phyloP scores from a whole-genome alignment of 176 grass and related monocot genomes.

The Carex pumila region DNA sequence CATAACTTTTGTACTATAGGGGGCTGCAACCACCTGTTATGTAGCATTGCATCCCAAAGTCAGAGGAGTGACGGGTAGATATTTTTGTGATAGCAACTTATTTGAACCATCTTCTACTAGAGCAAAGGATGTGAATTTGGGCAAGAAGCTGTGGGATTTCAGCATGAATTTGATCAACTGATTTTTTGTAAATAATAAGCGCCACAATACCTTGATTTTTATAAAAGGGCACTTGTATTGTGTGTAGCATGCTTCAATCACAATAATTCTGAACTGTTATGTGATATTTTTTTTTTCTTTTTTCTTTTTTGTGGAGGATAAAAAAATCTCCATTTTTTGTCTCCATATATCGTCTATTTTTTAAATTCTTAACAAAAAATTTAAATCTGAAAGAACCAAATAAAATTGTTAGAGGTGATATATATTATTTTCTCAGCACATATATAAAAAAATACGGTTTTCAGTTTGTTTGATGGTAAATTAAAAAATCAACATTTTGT shows the following conservation, averaged over 20 bases:
- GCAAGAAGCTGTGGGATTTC: conserved; percentile 80
- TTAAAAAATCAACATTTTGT: neutral
- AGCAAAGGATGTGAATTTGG: conserved; percentile 55
- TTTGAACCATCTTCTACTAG: conserved; percentile 40
- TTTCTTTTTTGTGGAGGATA: neutral
- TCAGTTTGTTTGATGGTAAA: neutral
- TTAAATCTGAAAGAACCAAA: neutral
- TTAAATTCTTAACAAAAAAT: neutral
- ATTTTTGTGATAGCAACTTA: conserved; percentile 62
- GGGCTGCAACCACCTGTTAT: conserved; percentile 86
- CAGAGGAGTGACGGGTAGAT: conserved; percentile 54
- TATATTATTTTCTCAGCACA: neutral
- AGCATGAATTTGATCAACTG: conserved; percentile 51
- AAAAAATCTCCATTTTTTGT: neutral
- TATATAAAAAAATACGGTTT: neutral
- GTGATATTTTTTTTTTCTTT: neutral
- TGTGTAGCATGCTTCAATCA: neutral
- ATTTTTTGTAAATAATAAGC: neutral
- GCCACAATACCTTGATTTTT: neutral
- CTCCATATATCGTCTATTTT: too few species aligned
- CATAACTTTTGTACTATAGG: conserved; percentile 29
- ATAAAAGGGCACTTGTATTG: neutral
- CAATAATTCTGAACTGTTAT: neutral
- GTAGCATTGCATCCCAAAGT: conserved; percentile 60
- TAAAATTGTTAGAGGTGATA: neutral